Base-by-base conservation (phyloP, 352 stramenopile genomes). In the Globisporangium solare region DNA sequence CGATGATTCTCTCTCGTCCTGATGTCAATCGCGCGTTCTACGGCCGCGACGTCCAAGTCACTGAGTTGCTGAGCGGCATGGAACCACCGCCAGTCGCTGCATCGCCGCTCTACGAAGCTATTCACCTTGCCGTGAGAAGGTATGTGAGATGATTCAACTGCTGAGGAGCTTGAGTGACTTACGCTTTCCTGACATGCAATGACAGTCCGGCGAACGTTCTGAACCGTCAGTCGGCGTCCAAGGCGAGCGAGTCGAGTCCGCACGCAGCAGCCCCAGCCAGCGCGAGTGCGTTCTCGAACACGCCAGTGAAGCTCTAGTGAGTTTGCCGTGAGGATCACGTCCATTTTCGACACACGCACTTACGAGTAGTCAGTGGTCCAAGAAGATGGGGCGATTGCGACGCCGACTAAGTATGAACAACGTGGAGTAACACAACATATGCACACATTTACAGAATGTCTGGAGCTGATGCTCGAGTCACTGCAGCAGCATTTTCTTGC, bases 1-100 rank as follows among this genome's bases (percentile, higher is more conserved):
- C 88, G 10, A 68, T 97, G 22, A 83, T 97, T 32, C 73, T 95
- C n/a, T 73, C 87, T 12, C 88, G 95, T 21, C 62, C 83, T 14
- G 85, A 95, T 48, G 85, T 97, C 47, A 98, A 98, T 67, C 72
- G 79, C 21, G 79, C 78, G 27, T 98, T 98, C 67, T 98, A 98
- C 67, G 89, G 89, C 32, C 78, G 79, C 27, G 67, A 79, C 15
- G 65, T 97, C 17, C 58, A 72, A 32, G 74, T 83, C 10, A 55
- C 76, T 11, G 70, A 96, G 51, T 70, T 97, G 24, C 68, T 97
- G 13, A 70, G 73, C 20, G 87, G 88, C 11, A 71, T 81, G 39
- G 79, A 96, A 49, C 70, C 76, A 13, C 79, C 84, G n/a, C 90
- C 90, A 37, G 69, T 92, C 8, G 89, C 84, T 8, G 90, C 89